These are phyloP conservation scores for Trametes meyenii DNA, from an alignment of 768 basidiomycete species.

Conservation along the genomic window DNA sequence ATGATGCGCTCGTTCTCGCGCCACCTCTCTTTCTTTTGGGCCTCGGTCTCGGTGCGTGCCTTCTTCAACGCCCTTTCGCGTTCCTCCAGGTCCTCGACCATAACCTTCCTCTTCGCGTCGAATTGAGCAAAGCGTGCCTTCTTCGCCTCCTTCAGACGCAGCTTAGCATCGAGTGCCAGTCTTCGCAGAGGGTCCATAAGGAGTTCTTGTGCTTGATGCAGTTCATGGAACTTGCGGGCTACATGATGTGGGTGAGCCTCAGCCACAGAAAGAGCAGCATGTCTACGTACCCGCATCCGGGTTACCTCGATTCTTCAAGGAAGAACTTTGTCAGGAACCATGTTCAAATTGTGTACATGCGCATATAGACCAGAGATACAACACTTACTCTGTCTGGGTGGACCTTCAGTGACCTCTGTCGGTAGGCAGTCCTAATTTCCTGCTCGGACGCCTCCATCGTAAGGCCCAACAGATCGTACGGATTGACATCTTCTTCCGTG, in stretches of 20 bases:
- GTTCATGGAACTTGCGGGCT: conserved; percentile 83
- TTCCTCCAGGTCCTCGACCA: conserved; percentile 80
- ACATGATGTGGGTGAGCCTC: neutral
- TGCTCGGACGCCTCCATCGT: conserved; percentile 68
- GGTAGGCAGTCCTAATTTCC: conserved; percentile 80
- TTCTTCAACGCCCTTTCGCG: conserved; percentile 80
- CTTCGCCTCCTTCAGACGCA: conserved; percentile 69
- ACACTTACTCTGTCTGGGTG: conserved; percentile 80
- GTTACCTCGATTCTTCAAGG: conserved; percentile 70
- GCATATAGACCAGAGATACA: neutral
- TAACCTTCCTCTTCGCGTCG: conserved; percentile 71
- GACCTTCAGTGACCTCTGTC: conserved; percentile 79
- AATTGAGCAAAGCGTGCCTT: conserved; percentile 70
- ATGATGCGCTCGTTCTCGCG: conserved; percentile 73
- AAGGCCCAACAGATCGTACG: conserved; percentile 73
- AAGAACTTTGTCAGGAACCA: conserved; percentile 21
- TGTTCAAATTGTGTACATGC: conserved; percentile 17
- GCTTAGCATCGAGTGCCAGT: conserved; percentile 77
- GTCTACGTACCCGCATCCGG: conserved; percentile 66
- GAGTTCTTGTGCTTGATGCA: conserved; percentile 80
- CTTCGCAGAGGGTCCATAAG: conserved; percentile 80
- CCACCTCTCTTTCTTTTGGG: conserved; percentile 55
- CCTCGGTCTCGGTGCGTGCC: conserved; percentile 60
- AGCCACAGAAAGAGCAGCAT: neutral
- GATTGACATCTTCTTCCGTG: conserved; percentile 61